Base-by-base conservation (phyloP, 2,329 filamentous ascomycete genomes). In the Rutstroemia sp. region DNA sequence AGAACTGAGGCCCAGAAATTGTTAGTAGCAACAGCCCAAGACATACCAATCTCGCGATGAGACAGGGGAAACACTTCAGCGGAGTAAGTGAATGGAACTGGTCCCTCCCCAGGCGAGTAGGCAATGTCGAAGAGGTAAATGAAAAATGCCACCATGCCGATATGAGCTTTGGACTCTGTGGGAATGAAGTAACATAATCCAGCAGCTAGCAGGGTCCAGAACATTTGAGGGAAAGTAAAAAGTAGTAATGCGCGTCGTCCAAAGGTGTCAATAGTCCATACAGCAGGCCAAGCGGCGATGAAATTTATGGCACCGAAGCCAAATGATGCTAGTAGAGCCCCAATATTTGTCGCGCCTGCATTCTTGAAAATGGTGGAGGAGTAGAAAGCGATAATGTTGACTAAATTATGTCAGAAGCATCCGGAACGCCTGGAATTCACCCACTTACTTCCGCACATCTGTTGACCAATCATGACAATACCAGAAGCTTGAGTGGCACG, bases 331-430 rank as follows among this genome's bases (percentile, higher is more conserved):
- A 82, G 74, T 16, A 86, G 72, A 2, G 87, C 82, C 37, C 79
- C 72, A 48, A 78, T 79, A 1, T 76, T 70, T 44, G 58, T 70
- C 38, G 82, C 80, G 4, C 83, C 83, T 2, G 85, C 79, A 1
- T 85, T 69, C 34, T 70, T 64, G 64, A 85, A 85, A 16, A 85
- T 75, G 5, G 82, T 85, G 0, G 82, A 84, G 0, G 82, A 86
- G 71, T 91, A 90, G 70, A 90, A 90, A 0, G 86, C 84, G 55
- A 90, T 86, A 56, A 90, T 87, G 67, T 89, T 88, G 70, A 69
- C 62, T 16, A 39, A 23, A 34, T 19, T 7, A 4, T 25, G 16
- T 4, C 9, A 47, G 8, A 5, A 4, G 10, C 44, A 19, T 27
- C 25, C 16, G 23, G 44, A 8, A 14, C 18, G 5, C 80, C 5